Percentiles rank a stretch among this genome's conserved stretches.
Conservation (phyloP, 352 stramenopile species). For the Pythium plurisporium region DNA sequence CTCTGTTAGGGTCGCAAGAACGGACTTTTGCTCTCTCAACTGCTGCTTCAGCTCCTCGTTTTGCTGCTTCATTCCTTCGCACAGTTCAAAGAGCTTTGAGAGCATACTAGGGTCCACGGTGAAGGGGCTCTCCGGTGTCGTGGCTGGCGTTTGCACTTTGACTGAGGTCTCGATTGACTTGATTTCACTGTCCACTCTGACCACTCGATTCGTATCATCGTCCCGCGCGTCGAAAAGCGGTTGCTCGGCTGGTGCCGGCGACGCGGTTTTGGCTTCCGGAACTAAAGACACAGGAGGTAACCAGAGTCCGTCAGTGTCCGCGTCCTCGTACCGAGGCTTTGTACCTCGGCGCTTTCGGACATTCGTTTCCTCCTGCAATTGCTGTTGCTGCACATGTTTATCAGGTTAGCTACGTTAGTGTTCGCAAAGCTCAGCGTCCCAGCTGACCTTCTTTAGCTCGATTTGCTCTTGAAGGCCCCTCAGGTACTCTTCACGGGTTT, state of each 20-base stretch:
- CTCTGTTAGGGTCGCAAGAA: conserved; percentile 29
- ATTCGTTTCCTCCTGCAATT: conserved; percentile 12
- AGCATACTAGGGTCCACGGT: conserved; percentile 26
- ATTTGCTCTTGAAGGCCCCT: conserved; percentile 43
- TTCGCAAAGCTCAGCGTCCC: no score
- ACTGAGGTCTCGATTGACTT: background rate
- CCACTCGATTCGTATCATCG: background rate
- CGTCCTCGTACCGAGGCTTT: background rate
- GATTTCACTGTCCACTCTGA: no score
- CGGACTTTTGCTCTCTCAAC: conserved; percentile 36
- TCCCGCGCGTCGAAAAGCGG: no score
- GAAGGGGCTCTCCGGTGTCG: background rate
- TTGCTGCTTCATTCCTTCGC: conserved; percentile 49
- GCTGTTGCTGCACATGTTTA: background rate
- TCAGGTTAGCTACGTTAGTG: background rate
- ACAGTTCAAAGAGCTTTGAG: conserved; percentile 49
- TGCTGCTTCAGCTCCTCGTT: conserved; percentile 58
- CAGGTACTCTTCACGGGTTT: conserved; percentile 36
- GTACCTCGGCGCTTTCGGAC: no score
- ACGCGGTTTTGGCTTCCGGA: background rate
- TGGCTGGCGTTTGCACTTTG: background rate
- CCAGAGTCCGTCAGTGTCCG: conserved; percentile 7
- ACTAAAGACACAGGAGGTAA: background rate
- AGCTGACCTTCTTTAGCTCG: conserved; percentile 43
- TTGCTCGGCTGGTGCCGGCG: background rate